A percentile compares a stretch with the other conserved stretches of the same genome.
Conservation (phyloP, 1,139 yeast genomes). For the Taphrina deformans region DNA sequence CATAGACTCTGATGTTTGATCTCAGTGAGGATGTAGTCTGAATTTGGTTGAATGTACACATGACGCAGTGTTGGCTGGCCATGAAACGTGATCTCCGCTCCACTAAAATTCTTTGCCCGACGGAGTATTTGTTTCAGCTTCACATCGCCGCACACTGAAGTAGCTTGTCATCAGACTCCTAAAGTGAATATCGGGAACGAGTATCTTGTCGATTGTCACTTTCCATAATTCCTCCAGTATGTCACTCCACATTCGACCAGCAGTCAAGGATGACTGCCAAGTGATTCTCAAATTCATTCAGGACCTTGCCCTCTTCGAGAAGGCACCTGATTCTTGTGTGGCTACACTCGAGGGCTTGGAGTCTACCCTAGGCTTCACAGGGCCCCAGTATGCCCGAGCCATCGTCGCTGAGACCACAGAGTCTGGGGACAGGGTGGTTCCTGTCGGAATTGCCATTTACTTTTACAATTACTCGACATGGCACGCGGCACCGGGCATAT, state of each 20-base stretch:
- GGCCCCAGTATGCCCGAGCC: conserved; percentile 36
- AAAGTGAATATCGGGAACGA: no score
- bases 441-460: conserved; percentile 40
- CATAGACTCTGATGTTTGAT: no score
- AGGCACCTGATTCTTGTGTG: conserved; percentile 39
- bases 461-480: conserved; percentile 40
- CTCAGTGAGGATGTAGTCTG: no score
- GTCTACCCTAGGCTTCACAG: conserved; percentile 38
- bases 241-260: conserved; percentile 27
- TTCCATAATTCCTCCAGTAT: not conserved
- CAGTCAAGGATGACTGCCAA: conserved; percentile 37
- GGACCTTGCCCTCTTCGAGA: conserved; percentile 39
- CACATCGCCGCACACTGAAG: no score
- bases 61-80: no score
- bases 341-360: conserved; percentile 38
- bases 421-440: conserved; percentile 11
- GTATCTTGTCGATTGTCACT: not conserved
- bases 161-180: no score
- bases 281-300: conserved; percentile 37
- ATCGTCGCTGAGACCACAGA: conserved; percentile 36
- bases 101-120: no score
- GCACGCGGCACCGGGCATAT: conserved; percentile 40
- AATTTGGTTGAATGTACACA: no score
- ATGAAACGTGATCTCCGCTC: no score
- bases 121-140: no score